Conservation (phyloP, 2,329 filamentous ascomycete genomes). For the Colletotrichum brevisporum region DNA sequence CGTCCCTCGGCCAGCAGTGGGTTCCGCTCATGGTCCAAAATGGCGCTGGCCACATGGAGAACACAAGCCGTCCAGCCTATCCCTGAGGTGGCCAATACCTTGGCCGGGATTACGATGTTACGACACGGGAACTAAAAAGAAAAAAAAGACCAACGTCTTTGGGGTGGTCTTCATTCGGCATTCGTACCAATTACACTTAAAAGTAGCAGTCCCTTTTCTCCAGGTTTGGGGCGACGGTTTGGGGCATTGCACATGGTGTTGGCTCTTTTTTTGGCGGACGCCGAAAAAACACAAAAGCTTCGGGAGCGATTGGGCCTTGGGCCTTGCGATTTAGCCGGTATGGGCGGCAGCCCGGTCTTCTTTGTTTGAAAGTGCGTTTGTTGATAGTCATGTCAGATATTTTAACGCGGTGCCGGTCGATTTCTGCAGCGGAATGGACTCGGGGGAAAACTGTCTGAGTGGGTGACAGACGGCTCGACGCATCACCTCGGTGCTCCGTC, state of each 20-base stretch:
- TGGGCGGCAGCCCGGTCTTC: constrained; percentile 17
- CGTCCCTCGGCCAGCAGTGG: constrained; percentile 61
- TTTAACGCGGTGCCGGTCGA: not conserved
- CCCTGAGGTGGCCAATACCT: constrained; percentile 30
- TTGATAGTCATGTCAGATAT: constrained; percentile 5
- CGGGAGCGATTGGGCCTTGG: constrained; percentile 16
- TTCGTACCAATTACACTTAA: constrained; percentile 30
- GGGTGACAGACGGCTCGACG: not conserved
- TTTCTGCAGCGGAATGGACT: not conserved
- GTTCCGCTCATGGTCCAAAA: constrained; percentile 49
- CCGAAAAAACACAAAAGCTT: constrained; percentile 19
- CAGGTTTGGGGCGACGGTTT: constrained; percentile 21
- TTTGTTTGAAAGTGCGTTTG: constrained; percentile 15
- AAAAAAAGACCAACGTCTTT: constrained; percentile 13
- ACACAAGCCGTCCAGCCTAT: constrained; percentile 30
- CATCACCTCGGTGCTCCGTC: not conserved
- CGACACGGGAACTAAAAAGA: constrained; percentile 35
- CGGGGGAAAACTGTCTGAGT: not conserved
- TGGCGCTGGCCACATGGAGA: constrained; percentile 4
- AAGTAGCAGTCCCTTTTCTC: constrained; percentile 32
- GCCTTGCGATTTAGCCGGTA: constrained; percentile 10
- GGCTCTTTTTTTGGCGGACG: constrained; percentile 22
- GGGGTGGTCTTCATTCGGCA: constrained; percentile 26
- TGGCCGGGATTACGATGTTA: constrained; percentile 39
- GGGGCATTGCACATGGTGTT: constrained; percentile 36